Evolutionary conservation across 768 basidiomycete genomes (phyloP), one percentile per base, ranked within the genome.

Genomic region (Lactarius pseudohatsudake): DNA sequence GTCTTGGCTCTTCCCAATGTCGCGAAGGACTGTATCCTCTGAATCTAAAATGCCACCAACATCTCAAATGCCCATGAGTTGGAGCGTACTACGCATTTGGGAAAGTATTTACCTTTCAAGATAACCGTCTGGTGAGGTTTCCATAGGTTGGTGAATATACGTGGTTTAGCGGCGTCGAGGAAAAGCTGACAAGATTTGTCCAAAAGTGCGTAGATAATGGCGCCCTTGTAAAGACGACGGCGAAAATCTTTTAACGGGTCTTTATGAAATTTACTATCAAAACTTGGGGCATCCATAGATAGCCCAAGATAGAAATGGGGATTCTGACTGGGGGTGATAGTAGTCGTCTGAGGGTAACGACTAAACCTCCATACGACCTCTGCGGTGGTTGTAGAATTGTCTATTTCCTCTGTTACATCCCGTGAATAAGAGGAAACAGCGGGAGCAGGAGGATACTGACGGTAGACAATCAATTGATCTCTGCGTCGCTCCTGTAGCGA

Each of bases 81-180:
- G 18, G 11, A 30, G 8, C 0, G 15, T 15, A 40, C 20, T 34
- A 7, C 9, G n/a, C 1, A n/a, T n/a, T 4, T 38, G 16, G 11
- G 15, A 26, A 13, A 53, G 26, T 13, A 55, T 54, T 26, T 18
- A 62, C 61, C 61, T 54, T 65, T 65, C 34, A 65, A 40, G 38
- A 65, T 61, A 40, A 65, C 26, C n/a, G 28, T 43, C n/a, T 43
- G 20, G 3, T 34, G 28, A 13, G 64, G 64, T 38, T 61, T 54
- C 64, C 64, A 65, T 18, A 65, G 9, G 10, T 65, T 65, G 4
- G 59, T 38, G 10, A 62, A 62, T 41, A 54, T 16, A 16, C 53
- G 50, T 13, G 38, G 15, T 40, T 32, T 10, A 8, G 43, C 13
- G 32, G 2, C 26, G 26, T 55, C 36, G 32, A 55, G 53, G 28